Evolutionary conservation across 768 basidiomycete species (phyloP).

Genomic region (Mycena rosella): DNA sequence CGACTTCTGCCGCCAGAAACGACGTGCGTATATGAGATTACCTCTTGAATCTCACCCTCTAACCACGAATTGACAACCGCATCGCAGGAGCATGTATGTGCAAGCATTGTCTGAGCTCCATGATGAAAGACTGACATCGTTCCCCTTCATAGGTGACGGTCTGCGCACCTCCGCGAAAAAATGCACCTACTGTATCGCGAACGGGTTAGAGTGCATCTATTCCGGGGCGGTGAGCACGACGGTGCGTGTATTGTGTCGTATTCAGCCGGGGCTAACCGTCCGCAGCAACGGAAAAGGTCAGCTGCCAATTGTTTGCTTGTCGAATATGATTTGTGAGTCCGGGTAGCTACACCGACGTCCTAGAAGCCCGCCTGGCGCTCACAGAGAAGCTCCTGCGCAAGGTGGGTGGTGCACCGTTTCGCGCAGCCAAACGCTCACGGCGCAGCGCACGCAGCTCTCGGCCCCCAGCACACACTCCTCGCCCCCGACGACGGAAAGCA

Average conservation of each 20-base stretch:
- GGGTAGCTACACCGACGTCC: slow-evolving; percentile 3
- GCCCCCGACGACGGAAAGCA: not conserved
- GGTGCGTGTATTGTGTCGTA: not conserved
- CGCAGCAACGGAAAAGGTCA: slow-evolving; percentile 21
- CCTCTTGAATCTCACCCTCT: not conserved
- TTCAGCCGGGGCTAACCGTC: not conserved
- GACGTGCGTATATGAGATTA: not conserved
- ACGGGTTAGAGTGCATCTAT: slow-evolving; percentile 16
- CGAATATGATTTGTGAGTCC: not conserved
- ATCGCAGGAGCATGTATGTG: slow-evolving; percentile 15
- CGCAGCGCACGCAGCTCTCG: not conserved
- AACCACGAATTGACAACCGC: too few species aligned
- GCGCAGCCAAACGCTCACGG: not conserved
- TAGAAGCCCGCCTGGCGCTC: slow-evolving; percentile 20
- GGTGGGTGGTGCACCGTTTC: not conserved
- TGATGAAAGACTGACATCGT: too few species aligned
- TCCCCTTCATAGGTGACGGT: slow-evolving; percentile 22
- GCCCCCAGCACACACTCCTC: not conserved
- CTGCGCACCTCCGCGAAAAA: slow-evolving; percentile 13
- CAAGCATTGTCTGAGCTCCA: too few species aligned
- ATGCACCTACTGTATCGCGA: slow-evolving; percentile 18
- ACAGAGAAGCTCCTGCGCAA: slow-evolving; percentile 20
- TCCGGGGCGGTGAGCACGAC: slow-evolving; percentile 14
- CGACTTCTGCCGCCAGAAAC: slow-evolving; percentile 29
- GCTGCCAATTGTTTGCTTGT: not conserved